These are phyloP conservation scores for Pisolithus sp. DNA, from an alignment of 768 basidiomycete species.

Conservation along the genomic window DNA sequence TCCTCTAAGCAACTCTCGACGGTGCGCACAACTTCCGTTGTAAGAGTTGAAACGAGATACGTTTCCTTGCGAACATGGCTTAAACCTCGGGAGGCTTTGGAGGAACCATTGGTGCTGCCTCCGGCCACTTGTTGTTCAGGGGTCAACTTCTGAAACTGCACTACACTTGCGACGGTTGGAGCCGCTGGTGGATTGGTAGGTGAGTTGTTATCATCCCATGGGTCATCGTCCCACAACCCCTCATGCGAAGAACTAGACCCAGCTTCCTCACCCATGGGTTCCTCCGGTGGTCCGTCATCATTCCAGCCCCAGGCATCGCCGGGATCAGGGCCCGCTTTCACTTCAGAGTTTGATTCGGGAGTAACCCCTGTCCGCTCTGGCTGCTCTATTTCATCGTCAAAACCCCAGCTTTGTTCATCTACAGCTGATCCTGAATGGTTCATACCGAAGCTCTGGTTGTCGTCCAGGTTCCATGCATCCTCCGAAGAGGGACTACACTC, in stretches of 20 bases:
- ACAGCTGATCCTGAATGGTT: conserved; percentile 20
- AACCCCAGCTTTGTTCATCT: conserved; percentile 42
- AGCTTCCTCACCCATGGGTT: conserved; percentile 11
- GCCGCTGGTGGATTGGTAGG: conserved; percentile 21
- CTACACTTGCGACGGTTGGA: conserved; percentile 45
- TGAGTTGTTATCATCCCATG: conserved; percentile 51
- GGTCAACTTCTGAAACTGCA: conserved; percentile 44
- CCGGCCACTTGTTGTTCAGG: conserved; percentile 14
- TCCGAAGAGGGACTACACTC: not conserved
- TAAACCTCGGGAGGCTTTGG: conserved; percentile 14
- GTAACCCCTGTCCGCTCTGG: conserved; percentile 12
- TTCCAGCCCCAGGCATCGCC: conserved; percentile 77
- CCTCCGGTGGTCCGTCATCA: conserved; percentile 37
- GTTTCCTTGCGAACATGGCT: conserved; percentile 34
- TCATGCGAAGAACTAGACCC: conserved; percentile 31
- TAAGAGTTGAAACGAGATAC: conserved; percentile 54
- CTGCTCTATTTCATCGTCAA: conserved; percentile 40
- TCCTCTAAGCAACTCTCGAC: conserved; percentile 63
- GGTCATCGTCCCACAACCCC: conserved; percentile 59
- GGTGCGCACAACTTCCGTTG: conserved; percentile 45
- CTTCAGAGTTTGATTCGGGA: conserved; percentile 22
- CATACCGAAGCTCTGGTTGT: conserved; percentile 26
- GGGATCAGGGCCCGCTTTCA: conserved; percentile 31
- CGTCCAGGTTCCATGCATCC: conserved; percentile 43
- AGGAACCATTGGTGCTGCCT: conserved; percentile 16